Percentiles rank a stretch among this genome's conserved stretches.
Evolutionary conservation across 257 asterid species (phyloP).

Genomic region (Nicotiana attenuata): DNA sequence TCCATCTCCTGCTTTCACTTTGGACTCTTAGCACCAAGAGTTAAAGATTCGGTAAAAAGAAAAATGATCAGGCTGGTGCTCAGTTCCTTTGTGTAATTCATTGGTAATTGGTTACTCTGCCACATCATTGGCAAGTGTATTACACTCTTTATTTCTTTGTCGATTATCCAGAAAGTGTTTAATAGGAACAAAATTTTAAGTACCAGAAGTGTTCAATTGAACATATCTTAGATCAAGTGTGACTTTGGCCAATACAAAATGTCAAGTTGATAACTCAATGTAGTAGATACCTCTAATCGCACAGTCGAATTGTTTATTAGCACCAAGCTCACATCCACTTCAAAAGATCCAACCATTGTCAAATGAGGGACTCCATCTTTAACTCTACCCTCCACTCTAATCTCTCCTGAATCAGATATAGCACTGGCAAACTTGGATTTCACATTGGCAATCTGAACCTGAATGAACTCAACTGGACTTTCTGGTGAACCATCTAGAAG

Average conservation of each 20-base stretch:
- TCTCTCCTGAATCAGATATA: constrained; percentile 71
- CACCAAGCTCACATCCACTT: constrained; percentile 87
- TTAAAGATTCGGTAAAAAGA: neutral
- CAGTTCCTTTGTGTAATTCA: neutral
- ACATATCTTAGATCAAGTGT: no score
- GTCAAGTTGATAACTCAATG: constrained; percentile 5
- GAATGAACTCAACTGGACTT: constrained; percentile 68
- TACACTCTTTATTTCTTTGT: no score
- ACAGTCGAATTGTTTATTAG: constrained; percentile 15
- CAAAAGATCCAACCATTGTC: constrained; percentile 83
- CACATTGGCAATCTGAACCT: constrained; percentile 79
- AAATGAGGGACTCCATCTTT: constrained; percentile 86
- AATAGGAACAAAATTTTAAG: no score
- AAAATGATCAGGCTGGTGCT: neutral
- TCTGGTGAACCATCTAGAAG: constrained; percentile 78
- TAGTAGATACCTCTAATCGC: constrained; percentile 1
- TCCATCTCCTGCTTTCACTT: neutral
- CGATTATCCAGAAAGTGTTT: no score
- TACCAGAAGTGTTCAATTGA: no score
- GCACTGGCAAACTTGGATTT: constrained; percentile 87
- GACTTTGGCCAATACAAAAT: neutral
- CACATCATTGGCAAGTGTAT: no score
- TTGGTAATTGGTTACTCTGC: no score
- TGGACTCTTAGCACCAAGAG: neutral
- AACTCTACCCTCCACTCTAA: constrained; percentile 76